phyloP scores from a whole-genome alignment of 78 protist genomes.

The Dictyostelium brefeldianum region DNA sequence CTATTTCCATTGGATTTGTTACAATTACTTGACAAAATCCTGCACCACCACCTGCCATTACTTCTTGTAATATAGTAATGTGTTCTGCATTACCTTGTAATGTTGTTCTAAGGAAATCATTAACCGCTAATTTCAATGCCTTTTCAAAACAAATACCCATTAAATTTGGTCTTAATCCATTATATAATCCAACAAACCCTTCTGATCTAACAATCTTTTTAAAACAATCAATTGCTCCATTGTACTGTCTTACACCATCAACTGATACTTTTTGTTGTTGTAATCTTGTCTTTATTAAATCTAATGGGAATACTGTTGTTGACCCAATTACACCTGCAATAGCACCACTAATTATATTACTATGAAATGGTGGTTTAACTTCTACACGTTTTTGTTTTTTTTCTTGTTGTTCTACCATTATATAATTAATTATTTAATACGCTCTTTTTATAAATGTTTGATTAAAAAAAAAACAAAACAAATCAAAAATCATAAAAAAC shows the following conservation, averaged over 20 bases:
- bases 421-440: not conserved
- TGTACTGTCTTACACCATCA: conserved; percentile 54
- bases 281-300: conserved; percentile 88
- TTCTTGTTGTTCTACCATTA: not conserved
- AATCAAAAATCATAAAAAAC: not conserved
- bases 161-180: conserved; percentile 66
- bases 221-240: conserved; percentile 72
- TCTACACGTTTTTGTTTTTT: not conserved
- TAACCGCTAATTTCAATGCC: conserved; percentile 88
- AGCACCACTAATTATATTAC: conserved; percentile 74
- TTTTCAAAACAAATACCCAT: conserved; percentile 92
- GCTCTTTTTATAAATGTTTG: no score
- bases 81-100: conserved; percentile 46
- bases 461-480: not conserved
- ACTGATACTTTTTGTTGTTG: conserved; percentile 73
- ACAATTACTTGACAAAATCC: conserved; percentile 89
- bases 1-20: conserved; percentile 90
- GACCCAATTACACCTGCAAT: conserved; percentile 88
- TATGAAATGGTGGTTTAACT: conserved; percentile 63
- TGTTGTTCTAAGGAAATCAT: conserved; percentile 76
- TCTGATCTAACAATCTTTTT: conserved; percentile 66
- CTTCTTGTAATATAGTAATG: conserved; percentile 69
- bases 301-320: conserved; percentile 84
- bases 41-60: conserved; percentile 86
- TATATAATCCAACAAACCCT: conserved; percentile 62